A percentile compares a stretch with the other conserved stretches of the same genome.
These are phyloP conservation scores for Lepidium didymum DNA, from an alignment of 345 rosid species.

Conservation along the genomic window DNA sequence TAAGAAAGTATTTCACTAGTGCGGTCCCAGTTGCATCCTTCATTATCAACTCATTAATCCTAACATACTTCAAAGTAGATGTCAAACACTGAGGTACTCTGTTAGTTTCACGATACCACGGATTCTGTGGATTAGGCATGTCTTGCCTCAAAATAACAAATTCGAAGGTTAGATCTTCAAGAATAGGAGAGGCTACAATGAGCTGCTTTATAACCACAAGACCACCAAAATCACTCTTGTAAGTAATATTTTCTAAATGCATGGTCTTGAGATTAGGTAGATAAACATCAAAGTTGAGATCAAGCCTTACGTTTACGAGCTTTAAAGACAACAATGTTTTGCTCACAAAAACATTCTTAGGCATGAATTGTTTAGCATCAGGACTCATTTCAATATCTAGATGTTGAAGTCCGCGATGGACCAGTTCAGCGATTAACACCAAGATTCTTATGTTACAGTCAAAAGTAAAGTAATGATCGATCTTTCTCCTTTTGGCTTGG, in stretches of 20 bases:
- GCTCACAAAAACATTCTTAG: background rate
- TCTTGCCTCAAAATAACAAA: too few species aligned
- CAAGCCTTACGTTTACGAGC: background rate
- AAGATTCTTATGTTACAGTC: too few species aligned
- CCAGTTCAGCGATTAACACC: too few species aligned
- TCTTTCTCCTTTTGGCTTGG: too few species aligned
- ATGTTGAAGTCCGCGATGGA: too few species aligned
- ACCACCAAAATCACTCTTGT: background rate
- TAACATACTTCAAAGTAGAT: background rate
- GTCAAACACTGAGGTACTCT: background rate
- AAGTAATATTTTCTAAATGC: background rate
- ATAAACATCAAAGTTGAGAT: background rate
- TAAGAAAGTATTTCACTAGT: background rate
- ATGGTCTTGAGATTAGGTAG: background rate
- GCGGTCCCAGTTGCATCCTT: background rate
- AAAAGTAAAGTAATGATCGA: too few species aligned
- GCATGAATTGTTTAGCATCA: background rate
- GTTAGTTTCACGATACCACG: too few species aligned
- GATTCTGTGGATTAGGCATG: too few species aligned
- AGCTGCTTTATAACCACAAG: background rate
- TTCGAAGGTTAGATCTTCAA: background rate
- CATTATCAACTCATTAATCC: background rate
- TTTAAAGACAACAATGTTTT: slow-evolving; percentile 1
- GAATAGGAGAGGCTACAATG: background rate
- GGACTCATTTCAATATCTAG: too few species aligned